Evolutionary conservation across 2,329 filamentous ascomycete genomes (phyloP).

Genomic region (Colletotrichum incanum): DNA sequence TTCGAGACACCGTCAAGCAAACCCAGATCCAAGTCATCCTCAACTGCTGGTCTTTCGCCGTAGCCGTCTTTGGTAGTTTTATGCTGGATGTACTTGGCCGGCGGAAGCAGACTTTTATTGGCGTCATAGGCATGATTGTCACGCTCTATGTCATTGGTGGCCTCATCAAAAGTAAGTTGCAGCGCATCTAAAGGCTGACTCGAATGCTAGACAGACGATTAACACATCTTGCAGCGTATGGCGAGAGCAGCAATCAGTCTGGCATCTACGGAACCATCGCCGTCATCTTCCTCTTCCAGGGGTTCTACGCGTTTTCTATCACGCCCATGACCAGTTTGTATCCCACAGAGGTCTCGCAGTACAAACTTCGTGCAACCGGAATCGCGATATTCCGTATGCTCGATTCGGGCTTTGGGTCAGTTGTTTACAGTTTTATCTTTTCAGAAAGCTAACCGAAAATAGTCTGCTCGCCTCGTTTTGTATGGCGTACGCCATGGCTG

Average conservation of each 20-base stretch:
- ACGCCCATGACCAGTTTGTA: constrained; percentile 55
- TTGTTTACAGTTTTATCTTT: neutral
- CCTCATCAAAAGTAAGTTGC: constrained; percentile 47
- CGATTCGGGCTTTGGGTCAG: constrained; percentile 49
- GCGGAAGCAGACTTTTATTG: constrained; percentile 49
- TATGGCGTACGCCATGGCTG: constrained; percentile 50
- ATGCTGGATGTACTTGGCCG: constrained; percentile 53
- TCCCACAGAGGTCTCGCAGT: constrained; percentile 52
- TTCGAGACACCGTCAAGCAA: constrained; percentile 47
- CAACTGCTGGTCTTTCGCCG: constrained; percentile 55
- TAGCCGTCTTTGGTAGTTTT: constrained; percentile 53
- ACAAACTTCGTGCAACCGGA: constrained; percentile 51
- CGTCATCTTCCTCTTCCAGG: constrained; percentile 54
- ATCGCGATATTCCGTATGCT: constrained; percentile 51
- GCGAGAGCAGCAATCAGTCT: constrained; percentile 43
- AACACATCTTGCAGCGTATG: constrained; percentile 13
- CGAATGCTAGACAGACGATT: too few species aligned
- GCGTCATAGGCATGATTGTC: constrained; percentile 46
- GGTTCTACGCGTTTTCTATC: constrained; percentile 52
- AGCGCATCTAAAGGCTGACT: too few species aligned
- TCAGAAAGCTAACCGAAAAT: neutral
- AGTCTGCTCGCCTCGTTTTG: constrained; percentile 49
- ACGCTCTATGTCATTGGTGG: constrained; percentile 47
- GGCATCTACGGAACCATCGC: constrained; percentile 59
- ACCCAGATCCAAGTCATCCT: constrained; percentile 54